Evolutionary conservation across 129 eudicot genomes (phyloP), one percentile per base, ranked within the genome.

Genomic region (Solidago caesia): DNA sequence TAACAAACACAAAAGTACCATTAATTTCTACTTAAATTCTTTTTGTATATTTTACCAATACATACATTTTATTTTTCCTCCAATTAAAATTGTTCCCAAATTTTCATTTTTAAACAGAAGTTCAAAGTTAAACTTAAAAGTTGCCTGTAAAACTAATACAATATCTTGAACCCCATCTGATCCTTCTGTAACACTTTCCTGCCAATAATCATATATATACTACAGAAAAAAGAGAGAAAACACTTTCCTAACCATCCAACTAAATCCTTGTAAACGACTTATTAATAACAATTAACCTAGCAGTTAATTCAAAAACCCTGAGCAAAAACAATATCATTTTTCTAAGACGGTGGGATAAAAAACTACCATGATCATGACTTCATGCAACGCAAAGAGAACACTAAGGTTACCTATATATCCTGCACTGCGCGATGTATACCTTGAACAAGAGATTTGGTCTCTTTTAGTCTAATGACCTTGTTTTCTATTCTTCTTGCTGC

Each of bases 301-400:
- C 44, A 70, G 16, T 33, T 63, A 67, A 57, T 76, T 68, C 45
- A 58, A 43, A n/a, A 55, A 33, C 47, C 33, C 8, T 42, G 27
- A 65, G 46, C 41, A 53, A 65, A 5, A 52, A 43, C 51, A 21
- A 51, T 44, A 42, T 58, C 63, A 14, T 45, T 67, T 45, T 77
- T 61, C 71, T 61, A 61, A 67, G 45, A 65, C 66, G 56, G 67
- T 25, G 60, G 68, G 67, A 13, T 25, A 10, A 73, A 60, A 46
- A 57, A 61, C 29, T 44, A 74, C 71, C 70, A 27, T 61, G 48
- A 75, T 75, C 57, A 66, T 43, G 12, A 67, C 48, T 71, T 66
- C 5, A 55, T 67, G 48, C 44, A 65, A 3, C 7, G 21, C 14
- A 44, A 43, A 26, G 4, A 25, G 53, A 7, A 10, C 0, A 67